phyloP scores from a whole-genome alignment of 192 early-diverging fungal species.

The Coemansia sp. region DNA sequence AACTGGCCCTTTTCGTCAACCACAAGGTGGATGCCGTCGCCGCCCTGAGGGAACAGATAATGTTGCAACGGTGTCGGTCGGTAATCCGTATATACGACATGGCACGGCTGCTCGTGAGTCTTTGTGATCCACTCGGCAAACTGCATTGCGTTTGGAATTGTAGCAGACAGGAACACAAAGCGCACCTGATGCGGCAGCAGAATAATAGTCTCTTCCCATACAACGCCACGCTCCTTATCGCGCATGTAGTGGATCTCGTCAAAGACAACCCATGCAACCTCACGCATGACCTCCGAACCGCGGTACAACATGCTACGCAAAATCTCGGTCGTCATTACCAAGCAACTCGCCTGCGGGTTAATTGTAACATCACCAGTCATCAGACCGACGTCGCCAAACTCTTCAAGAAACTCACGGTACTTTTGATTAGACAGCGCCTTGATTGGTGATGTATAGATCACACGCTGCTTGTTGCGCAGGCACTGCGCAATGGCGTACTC shows the following conservation, averaged over 20 bases:
- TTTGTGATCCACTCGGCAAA: slow-evolving; percentile 99
- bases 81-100: slow-evolving; percentile 97
- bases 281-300: slow-evolving; percentile 92
- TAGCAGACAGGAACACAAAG: slow-evolving; percentile 95
- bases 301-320: slow-evolving; percentile 95
- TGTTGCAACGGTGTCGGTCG: slow-evolving; percentile 97
- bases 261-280: slow-evolving; percentile 97
- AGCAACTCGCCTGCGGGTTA: slow-evolving; percentile 84
- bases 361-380: slow-evolving; percentile 99
- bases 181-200: slow-evolving; percentile 89
- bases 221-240: slow-evolving; percentile 95
- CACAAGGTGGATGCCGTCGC: slow-evolving; percentile 91
- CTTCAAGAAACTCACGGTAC: slow-evolving; percentile 90
- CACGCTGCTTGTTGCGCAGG: slow-evolving; percentile 84
- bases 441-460: slow-evolving; percentile 97
- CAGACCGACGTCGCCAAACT: slow-evolving; percentile 97
- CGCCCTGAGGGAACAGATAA: slow-evolving; percentile 89
- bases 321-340: slow-evolving; percentile 99
- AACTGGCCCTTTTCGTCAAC: slow-evolving; percentile 96
- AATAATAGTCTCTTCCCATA: slow-evolving; percentile 99
- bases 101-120: slow-evolving; percentile 94
- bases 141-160: slow-evolving; percentile 98
- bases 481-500: slow-evolving; percentile 96
- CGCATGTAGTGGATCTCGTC: slow-evolving; percentile 99
- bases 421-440: slow-evolving; percentile 99